These are phyloP conservation scores for Saccharomycopsis guyanensis DNA, from an alignment of 805 yeast species.

Conservation along the genomic window DNA sequence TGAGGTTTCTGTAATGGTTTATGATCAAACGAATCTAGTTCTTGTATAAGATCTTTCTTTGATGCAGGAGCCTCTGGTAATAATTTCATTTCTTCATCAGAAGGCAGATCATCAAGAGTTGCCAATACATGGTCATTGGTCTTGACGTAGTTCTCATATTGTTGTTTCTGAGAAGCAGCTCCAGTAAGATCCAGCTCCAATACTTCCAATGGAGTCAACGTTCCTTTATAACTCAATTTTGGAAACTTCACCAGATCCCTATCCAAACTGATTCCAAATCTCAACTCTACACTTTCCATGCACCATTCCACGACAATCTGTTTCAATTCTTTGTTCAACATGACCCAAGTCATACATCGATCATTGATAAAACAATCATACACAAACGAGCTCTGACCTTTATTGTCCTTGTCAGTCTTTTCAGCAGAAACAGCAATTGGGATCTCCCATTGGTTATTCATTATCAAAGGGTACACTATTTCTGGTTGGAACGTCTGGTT, in stretches of 20 bases:
- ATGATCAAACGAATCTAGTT: background rate
- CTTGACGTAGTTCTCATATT: constrained; percentile 26
- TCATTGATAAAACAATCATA: constrained; percentile 76
- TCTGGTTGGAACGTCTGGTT: constrained; percentile 42
- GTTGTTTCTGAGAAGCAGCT: constrained; percentile 25
- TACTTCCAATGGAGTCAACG: constrained; percentile 30
- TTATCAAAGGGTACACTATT: constrained; percentile 52
- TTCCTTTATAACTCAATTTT: constrained; percentile 66
- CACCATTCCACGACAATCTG: constrained; percentile 77
- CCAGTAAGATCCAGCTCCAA: constrained; percentile 23
- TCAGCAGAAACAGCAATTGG: constrained; percentile 67
- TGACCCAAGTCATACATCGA: constrained; percentile 54
- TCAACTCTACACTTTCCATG: constrained; percentile 65
- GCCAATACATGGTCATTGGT: constrained; percentile 28
- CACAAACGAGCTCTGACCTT: constrained; percentile 55
- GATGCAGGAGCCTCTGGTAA: background rate
- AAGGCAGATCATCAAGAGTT: constrained; percentile 1
- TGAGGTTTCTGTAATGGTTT: background rate
- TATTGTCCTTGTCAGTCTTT: constrained; percentile 54
- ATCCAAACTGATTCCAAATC: constrained; percentile 42
- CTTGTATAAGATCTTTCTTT: background rate
- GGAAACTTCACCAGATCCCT: constrained; percentile 58
- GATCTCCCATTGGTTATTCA: constrained; percentile 74
- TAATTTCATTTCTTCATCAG: background rate
- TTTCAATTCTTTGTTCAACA: constrained; percentile 48